These are phyloP conservation scores for Axilococcus clingmanii DNA, from an alignment of 139 green algal genomes.

Conservation along the genomic window DNA sequence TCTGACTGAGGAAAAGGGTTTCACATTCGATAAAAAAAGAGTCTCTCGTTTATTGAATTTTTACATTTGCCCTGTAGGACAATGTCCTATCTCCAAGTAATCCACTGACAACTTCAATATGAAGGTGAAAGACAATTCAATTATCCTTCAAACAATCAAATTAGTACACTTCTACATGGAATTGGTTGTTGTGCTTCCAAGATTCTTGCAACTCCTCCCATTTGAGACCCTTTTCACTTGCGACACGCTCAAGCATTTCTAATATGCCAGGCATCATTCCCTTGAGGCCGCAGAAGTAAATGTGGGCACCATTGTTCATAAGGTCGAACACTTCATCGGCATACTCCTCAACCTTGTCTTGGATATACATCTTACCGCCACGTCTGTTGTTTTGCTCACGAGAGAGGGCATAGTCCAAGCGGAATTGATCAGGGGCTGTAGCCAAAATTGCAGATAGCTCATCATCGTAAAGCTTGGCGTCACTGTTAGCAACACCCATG, in stretches of 20 bases:
- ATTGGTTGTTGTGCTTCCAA: slow-evolving; percentile 84
- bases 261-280: slow-evolving; percentile 98
- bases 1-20: too few species aligned
- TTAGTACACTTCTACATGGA: slow-evolving; percentile 96
- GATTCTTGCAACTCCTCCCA: slow-evolving; percentile 79
- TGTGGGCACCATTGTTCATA: slow-evolving; percentile 90
- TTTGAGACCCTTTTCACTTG: slow-evolving; percentile 72
- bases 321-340: slow-evolving; percentile 94
- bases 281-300: slow-evolving; percentile 99
- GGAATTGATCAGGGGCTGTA: slow-evolving; percentile 85
- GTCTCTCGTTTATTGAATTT: too few species aligned
- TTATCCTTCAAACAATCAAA: slow-evolving; percentile 4
- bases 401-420: slow-evolving; percentile 93
- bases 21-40: too few species aligned
- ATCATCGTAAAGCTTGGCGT: slow-evolving; percentile 94
- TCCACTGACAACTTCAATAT: too few species aligned
- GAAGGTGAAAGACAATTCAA: too few species aligned
- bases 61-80: too few species aligned
- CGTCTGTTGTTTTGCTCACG: slow-evolving; percentile 48
- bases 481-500: slow-evolving; percentile 97
- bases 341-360: slow-evolving; percentile 97
- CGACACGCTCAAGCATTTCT: slow-evolving; percentile 91
- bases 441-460: slow-evolving; percentile 65
- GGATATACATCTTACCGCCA: slow-evolving; percentile 58
- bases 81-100: too few species aligned